Evolutionary conservation across 2,329 filamentous ascomycete species (phyloP).

Genomic region (Apiospora marii): DNA sequence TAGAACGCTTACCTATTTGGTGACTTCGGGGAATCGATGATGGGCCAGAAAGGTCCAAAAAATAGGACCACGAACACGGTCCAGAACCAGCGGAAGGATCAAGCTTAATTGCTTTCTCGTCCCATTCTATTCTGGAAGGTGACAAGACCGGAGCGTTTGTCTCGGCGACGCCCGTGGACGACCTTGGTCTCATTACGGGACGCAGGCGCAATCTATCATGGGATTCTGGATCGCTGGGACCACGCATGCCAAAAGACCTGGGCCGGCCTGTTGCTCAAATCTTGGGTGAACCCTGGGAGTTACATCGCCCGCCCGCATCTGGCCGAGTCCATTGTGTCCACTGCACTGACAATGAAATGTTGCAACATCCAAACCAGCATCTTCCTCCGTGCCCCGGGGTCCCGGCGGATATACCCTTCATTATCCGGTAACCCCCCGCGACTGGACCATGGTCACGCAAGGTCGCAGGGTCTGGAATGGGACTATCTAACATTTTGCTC

Average conservation of each 20-base stretch:
- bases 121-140: neutral
- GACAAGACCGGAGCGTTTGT: neutral
- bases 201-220: neutral
- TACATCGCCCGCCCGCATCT: neutral
- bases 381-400: conserved; percentile 6
- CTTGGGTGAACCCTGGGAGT: conserved; percentile 4
- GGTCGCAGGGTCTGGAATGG: neutral
- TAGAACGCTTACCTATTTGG: neutral
- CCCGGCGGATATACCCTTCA: conserved; percentile 8
- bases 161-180: neutral
- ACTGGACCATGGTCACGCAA: neutral
- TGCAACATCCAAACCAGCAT: neutral
- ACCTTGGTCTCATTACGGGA: neutral
- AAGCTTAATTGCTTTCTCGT: neutral
- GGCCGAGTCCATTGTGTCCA: neutral
- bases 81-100: conserved; percentile 2
- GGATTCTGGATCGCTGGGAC: neutral
- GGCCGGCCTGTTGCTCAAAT: neutral
- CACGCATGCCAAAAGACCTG: neutral
- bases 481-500: neutral
- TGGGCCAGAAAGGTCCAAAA: neutral
- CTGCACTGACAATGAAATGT: neutral
- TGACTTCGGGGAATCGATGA: neutral
- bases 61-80: conserved; percentile 6
- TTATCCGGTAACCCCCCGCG: neutral